A percentile compares a stretch with the other conserved stretches of the same genome.
phyloP scores from a whole-genome alignment of 176 grass and related monocot species.

The Musa acuminata region DNA sequence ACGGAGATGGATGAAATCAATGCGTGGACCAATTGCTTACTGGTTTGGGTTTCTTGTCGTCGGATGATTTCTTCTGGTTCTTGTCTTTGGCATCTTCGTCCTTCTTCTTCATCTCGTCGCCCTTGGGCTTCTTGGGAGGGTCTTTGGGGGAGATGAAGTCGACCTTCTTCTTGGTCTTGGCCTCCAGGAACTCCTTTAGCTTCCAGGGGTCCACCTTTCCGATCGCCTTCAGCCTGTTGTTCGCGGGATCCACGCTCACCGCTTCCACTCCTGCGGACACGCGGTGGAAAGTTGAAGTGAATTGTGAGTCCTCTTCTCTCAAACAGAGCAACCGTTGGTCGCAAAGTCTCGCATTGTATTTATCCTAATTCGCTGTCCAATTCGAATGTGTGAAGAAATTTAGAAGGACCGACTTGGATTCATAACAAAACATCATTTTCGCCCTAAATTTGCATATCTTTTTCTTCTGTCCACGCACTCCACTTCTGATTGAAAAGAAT shows the following conservation, averaged over 20 bases:
- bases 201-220: conserved; percentile 42
- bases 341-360: too few relatives aligned
- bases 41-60: conserved; percentile 45
- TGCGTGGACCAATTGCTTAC: conserved; percentile 36
- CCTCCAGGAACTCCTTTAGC: conserved; percentile 56
- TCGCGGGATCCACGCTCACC: conserved; percentile 32
- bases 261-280: conserved; percentile 35
- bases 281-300: too few relatives aligned
- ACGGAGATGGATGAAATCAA: not conserved
- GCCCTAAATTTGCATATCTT: too few relatives aligned
- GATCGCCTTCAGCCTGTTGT: conserved; percentile 40
- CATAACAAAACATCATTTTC: too few relatives aligned
- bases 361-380: too few relatives aligned
- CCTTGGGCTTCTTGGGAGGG: conserved; percentile 37
- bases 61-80: conserved; percentile 30
- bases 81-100: conserved; percentile 21
- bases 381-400: too few relatives aligned
- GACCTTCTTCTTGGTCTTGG: conserved; percentile 42
- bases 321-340: too few relatives aligned
- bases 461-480: too few relatives aligned
- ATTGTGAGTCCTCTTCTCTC: too few relatives aligned
- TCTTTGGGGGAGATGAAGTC: conserved; percentile 56
- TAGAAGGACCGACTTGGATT: too few relatives aligned
- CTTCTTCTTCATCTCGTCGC: conserved; percentile 29
- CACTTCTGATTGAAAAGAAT: too few relatives aligned